phyloP scores from a whole-genome alignment of 106 monocot species.

The Vanilla planifolia region DNA sequence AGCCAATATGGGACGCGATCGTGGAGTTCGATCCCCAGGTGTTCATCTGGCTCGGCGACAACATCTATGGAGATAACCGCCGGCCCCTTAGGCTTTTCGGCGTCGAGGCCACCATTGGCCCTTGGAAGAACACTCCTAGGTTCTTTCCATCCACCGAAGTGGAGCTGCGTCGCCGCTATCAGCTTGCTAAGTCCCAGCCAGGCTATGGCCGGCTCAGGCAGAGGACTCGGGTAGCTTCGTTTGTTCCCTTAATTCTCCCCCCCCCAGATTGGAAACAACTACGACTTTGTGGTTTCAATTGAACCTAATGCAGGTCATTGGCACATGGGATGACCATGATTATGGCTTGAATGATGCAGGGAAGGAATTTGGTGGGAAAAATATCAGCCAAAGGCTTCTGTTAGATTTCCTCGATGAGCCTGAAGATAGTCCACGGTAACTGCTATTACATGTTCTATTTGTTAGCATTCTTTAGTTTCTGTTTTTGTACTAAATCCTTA shows the following conservation, averaged over 20 bases:
- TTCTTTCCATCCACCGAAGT: constrained; percentile 53
- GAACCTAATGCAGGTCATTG: constrained; percentile 63
- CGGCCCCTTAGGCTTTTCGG: constrained; percentile 53
- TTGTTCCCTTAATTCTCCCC: background rate
- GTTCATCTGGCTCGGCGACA: constrained; percentile 88
- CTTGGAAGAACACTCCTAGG: constrained; percentile 64
- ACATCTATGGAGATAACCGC: constrained; percentile 70
- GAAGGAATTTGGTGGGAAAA: constrained; percentile 66
- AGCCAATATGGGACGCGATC: constrained; percentile 84
- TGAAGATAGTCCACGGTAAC: constrained; percentile 60
- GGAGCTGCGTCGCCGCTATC: constrained; percentile 49
- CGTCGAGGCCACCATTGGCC: constrained; percentile 66
- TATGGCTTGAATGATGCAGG: constrained; percentile 96
- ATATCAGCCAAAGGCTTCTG: constrained; percentile 51
- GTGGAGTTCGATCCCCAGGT: constrained; percentile 61
- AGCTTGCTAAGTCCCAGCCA: constrained; percentile 44
- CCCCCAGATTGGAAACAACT: background rate
- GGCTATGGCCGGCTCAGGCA: constrained; percentile 61
- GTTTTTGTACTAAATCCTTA: no score
- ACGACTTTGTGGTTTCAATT: constrained; percentile 4
- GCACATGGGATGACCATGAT: constrained; percentile 98
- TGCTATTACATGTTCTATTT: no score
- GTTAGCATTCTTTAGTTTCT: no score
- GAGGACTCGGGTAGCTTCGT: constrained; percentile 34
- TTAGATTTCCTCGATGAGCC: constrained; percentile 88